These are phyloP conservation scores for Terana coerulea DNA, from an alignment of 768 basidiomycete genomes.

Conservation along the genomic window DNA sequence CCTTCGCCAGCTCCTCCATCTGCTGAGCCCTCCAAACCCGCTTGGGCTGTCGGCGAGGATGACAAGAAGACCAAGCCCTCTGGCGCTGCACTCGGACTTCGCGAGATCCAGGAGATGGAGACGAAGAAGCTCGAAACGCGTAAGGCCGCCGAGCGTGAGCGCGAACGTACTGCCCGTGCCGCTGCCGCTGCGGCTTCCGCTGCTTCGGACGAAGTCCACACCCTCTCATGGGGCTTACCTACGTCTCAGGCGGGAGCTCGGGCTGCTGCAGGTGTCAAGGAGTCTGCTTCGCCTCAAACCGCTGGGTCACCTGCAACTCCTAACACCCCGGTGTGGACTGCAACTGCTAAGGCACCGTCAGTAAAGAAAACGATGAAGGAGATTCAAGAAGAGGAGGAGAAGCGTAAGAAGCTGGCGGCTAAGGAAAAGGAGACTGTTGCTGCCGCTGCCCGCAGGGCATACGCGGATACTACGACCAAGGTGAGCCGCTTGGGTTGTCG, in stretches of 20 bases:
- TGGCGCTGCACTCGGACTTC: constrained; percentile 58
- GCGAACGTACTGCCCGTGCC: constrained; percentile 54
- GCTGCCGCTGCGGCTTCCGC: constrained; percentile 32
- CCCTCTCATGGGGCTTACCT: constrained; percentile 80
- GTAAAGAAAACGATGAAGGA: constrained; percentile 96
- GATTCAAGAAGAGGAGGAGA: constrained; percentile 97
- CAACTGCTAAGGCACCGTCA: constrained; percentile 45
- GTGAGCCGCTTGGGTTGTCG: constrained; percentile 32
- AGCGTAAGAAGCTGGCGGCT: constrained; percentile 60
- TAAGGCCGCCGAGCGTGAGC: constrained; percentile 71
- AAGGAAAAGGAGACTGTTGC: constrained; percentile 57
- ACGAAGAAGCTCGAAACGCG: constrained; percentile 73
- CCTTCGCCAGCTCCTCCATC: background rate
- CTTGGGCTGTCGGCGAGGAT: constrained; percentile 75
- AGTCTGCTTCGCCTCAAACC: constrained; percentile 33
- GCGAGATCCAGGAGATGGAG: constrained; percentile 96
- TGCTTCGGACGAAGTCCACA: constrained; percentile 55
- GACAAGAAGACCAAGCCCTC: constrained; percentile 48
- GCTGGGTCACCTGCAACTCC: constrained; percentile 24
- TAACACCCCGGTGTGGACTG: constrained; percentile 63
- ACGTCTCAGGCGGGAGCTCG: constrained; percentile 74
- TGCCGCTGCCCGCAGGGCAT: constrained; percentile 59
- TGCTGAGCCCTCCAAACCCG: constrained; percentile 38
- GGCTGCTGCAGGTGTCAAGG: constrained; percentile 37
- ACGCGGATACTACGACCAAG: constrained; percentile 79